Base-by-base conservation (phyloP, 805 yeast species). In the Candida tallmaniae region DNA sequence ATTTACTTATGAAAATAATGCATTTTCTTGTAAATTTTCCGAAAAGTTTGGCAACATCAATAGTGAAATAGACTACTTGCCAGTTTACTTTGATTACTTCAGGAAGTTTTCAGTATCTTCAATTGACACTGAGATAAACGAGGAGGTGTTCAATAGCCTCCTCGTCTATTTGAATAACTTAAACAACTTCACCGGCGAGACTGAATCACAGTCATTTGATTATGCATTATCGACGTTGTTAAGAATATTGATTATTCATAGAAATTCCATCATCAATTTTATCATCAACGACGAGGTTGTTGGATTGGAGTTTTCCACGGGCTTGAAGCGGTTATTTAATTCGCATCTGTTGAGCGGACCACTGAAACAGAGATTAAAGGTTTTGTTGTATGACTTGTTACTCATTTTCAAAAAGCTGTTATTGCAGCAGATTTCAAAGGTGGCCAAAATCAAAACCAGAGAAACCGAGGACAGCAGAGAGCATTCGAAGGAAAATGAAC, bases 241-340 rank as follows among this genome's bases (percentile, higher is more conserved):
- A 38, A 62, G 78, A 37, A 73, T 79, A 11, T 56, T 79, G n/a
- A 65, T 77, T 30, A 72, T 79, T 31, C 84, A 79, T 50, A 75
- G 74, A 46, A 51, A 58, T 3, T 65, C 73, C 13, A 54, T 80
- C 24, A 72, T 73, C 12, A 60, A 65, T 5, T 50, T 71, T n/a
- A 60, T 76, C 1, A 39, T 62, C 11, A 26, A 30, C 32, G 71
- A 35, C 13, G 32, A 30, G 5, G 11, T 15, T 5, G 30, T 50
- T 46, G 39, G 32, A 10, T 24, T 25, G 2, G 16, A 30, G 12
- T 35, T 35, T 29, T 31, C 38, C 6, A 20, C 6, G 18, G 27
- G 69, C 39, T 53, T 78, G 47, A 64, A 72, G 8, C 56, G 58
- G 8, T 44, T 80, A 11, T 60, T 76, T 39, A 62, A 68, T 29